Percentiles rank a stretch among this genome's conserved stretches.
Evolutionary conservation across 2,329 filamentous ascomycete genomes (phyloP).

Genomic region (Teratosphaeriaceae sp.): DNA sequence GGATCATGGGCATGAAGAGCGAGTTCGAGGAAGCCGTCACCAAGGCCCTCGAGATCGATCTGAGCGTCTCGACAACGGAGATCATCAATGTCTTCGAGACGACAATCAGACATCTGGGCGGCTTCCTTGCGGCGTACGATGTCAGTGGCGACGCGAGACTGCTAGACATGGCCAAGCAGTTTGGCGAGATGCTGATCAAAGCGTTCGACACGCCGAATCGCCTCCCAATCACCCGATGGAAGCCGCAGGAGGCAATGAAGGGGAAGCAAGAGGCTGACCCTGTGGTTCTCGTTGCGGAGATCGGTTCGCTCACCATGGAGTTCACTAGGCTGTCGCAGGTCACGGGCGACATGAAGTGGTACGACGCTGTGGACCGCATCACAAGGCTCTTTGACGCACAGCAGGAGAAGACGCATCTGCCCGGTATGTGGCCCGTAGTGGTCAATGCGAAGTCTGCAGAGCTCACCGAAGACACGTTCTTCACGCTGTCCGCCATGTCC

Average conservation of each 20-base stretch:
- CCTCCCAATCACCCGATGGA: conserved; percentile 42
- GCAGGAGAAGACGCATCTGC: conserved; percentile 37
- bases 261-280: conserved; percentile 35
- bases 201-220: conserved; percentile 43
- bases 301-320: conserved; percentile 43
- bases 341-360: conserved; percentile 40
- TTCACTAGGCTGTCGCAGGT: conserved; percentile 42
- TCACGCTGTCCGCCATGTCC: conserved; percentile 31
- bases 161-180: conserved; percentile 31
- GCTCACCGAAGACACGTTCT: conserved; percentile 35
- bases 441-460: conserved; percentile 36
- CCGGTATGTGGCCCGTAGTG: conserved; percentile 43
- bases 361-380: conserved; percentile 40
- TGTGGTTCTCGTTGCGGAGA: conserved; percentile 39
- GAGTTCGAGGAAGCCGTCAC: conserved; percentile 41
- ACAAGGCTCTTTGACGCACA: conserved; percentile 36
- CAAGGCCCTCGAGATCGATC: conserved; percentile 38
- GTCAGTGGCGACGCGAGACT: conserved; percentile 29
- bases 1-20: conserved; percentile 42
- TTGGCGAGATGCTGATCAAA: conserved; percentile 39
- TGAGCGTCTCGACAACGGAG: conserved; percentile 32
- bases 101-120: conserved; percentile 38
- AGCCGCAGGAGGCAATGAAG: conserved; percentile 32
- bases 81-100: conserved; percentile 45
- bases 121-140: conserved; percentile 31